Evolutionary conservation across 345 rosid genomes (phyloP).

Genomic region (Lepidium didymum): DNA sequence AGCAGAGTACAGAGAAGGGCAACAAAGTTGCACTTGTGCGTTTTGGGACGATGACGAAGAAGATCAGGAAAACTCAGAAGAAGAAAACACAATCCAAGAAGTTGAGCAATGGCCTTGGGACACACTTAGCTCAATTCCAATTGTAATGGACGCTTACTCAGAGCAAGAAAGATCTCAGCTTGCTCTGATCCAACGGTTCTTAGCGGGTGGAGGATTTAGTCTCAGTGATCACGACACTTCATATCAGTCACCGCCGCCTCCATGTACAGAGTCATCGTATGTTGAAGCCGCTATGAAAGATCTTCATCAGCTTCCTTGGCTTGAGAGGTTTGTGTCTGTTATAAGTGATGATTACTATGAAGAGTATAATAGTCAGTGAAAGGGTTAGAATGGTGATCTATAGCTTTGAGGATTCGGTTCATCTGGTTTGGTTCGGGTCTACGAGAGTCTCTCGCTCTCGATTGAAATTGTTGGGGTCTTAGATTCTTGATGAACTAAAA

Average conservation of each 20-base stretch:
- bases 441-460: conserved; percentile 50
- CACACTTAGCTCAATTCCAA: conserved; percentile 78
- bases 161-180: conserved; percentile 97
- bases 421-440: conserved; percentile 1
- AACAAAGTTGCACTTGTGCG: conserved; percentile 78
- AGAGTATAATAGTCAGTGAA: conserved; percentile 59
- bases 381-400: neutral
- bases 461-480: neutral
- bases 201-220: conserved; percentile 83
- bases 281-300: conserved; percentile 90
- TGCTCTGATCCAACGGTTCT: conserved; percentile 82
- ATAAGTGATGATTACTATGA: conserved; percentile 92
- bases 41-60: conserved; percentile 84
- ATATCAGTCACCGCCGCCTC: conserved; percentile 87
- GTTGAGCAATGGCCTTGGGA: conserved; percentile 98
- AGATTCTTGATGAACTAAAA: conserved; percentile 16
- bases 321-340: conserved; percentile 92
- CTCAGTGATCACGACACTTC: conserved; percentile 63
- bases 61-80: conserved; percentile 32
- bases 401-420: conserved; percentile 6
- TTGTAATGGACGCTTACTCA: conserved; percentile 80
- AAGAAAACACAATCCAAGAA: conserved; percentile 64
- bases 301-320: conserved; percentile 98
- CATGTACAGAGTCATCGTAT: conserved; percentile 64
- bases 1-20: conserved; percentile 69